Evolutionary conservation across 2,329 filamentous ascomycete species (phyloP).

Genomic region (Paramyrothecium roridum): DNA sequence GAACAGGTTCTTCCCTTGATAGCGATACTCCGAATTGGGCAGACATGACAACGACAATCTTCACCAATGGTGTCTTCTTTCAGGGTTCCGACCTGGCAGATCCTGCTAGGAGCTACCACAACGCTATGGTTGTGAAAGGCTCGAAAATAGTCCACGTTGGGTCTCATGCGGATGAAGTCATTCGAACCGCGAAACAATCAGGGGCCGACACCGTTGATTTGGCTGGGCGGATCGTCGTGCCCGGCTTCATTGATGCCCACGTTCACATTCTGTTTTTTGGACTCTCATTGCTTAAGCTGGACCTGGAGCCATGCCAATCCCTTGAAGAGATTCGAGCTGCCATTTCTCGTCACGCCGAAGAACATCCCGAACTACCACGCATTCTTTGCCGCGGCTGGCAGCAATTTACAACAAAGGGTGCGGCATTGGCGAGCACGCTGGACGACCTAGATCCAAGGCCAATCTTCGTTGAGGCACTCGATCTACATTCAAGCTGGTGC

Average conservation of each 20-base stretch:
- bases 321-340: conserved; percentile 37
- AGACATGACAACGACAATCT: background rate
- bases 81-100: background rate
- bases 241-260: conserved; percentile 47
- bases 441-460: conserved; percentile 46
- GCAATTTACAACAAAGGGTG: conserved; percentile 30
- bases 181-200: background rate
- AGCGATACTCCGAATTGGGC: background rate
- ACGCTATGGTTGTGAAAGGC: background rate
- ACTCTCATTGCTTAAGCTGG: conserved; percentile 39
- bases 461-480: conserved; percentile 48
- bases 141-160: background rate
- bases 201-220: conserved; percentile 19
- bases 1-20: background rate
- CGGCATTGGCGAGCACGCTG: conserved; percentile 33
- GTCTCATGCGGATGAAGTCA: background rate
- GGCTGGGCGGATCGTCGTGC: conserved; percentile 29
- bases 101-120: background rate
- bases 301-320: conserved; percentile 34
- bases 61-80: background rate
- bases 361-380: conserved; percentile 35
- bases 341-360: conserved; percentile 33
- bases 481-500: conserved; percentile 50
- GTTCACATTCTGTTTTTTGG: conserved; percentile 45
- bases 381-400: conserved; percentile 48